Base-by-base conservation (phyloP, 148 eudicot genomes). In the Camellia lanceoleosa region DNA sequence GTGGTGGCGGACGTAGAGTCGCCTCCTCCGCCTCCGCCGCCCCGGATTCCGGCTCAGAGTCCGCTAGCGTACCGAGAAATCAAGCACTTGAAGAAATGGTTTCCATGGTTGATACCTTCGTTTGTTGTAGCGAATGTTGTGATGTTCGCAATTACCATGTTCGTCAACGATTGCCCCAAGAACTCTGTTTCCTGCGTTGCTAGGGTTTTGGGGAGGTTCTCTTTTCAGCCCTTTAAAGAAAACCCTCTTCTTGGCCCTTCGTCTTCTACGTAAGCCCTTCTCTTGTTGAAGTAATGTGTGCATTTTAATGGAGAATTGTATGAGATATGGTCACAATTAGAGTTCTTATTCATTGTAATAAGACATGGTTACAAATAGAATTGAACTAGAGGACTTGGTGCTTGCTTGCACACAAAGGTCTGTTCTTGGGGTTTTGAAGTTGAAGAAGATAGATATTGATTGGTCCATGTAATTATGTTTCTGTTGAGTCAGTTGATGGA, bases 191-290 rank as follows among this genome's bases (percentile, higher is more conserved):
- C 91, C 7, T 95, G 98, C 46, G 38, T 89, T 38, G 90, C 85
- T 9, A 63, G 85, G 20, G 87, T 84, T 71, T 79, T 95, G 13
- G 92, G 92, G 14, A 88, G 96, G 62, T 89, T 95, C 76, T 87
- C 98, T 30, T 94, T 94, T 80, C 95, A 94, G 84, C 95, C 98
- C 67, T 88, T 90, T 14, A 92, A 90, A 80, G 92, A 94, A 75
- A 94, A 94, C 67, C 94, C 92, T 64, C 91, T 94, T 46, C 95
- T 94, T 3, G 98, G 98, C 11, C 98, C 98, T 61, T 91, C 97
- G n/a, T 83, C 98, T 62, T 41, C 88, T 47, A 84, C 98, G 98
- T 94, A 88, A 84, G 88, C 80, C 47, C 42, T 77, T 44, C 64
- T 68, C 62, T 73, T 67, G 30, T 23, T 4, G 66, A 7, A 19